These are phyloP conservation scores for Hydnomerulius pinastri DNA, from an alignment of 768 basidiomycete species.

Conservation along the genomic window DNA sequence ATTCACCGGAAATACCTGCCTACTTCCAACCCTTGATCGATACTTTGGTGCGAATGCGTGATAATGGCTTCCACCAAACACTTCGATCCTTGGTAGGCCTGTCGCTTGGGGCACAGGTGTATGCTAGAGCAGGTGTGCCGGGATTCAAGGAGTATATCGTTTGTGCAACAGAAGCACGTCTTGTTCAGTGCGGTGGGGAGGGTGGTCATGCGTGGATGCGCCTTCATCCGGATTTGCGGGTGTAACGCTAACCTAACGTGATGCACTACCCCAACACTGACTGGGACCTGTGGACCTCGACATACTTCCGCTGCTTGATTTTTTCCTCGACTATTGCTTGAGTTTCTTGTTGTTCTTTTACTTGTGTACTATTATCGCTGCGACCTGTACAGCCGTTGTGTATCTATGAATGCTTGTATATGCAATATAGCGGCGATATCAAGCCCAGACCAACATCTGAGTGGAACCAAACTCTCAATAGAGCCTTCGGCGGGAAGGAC, in stretches of 20 bases:
- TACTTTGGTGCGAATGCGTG: conserved; percentile 31
- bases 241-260: conserved; percentile 8
- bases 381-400: no score
- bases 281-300: no score
- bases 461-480: no score
- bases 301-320: no score
- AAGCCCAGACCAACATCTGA: no score
- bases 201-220: conserved; percentile 39
- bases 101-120: conserved; percentile 34
- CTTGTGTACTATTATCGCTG: no score
- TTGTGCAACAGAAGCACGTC: conserved; percentile 38
- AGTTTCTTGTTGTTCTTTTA: not conserved
- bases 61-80: conserved; percentile 33
- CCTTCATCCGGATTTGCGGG: conserved; percentile 25
- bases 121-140: conserved; percentile 40
- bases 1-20: no score
- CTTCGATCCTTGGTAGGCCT: conserved; percentile 41
- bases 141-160: conserved; percentile 44
- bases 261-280: not conserved
- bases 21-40: conserved; percentile 35
- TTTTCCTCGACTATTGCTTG: not conserved
- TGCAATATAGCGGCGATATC: no score
- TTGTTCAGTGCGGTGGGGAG: conserved; percentile 43
- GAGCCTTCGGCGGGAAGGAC: no score
- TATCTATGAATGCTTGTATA: no score